phyloP scores from a whole-genome alignment of 129 eudicot species.

The Chrysanthemum makinoi region DNA sequence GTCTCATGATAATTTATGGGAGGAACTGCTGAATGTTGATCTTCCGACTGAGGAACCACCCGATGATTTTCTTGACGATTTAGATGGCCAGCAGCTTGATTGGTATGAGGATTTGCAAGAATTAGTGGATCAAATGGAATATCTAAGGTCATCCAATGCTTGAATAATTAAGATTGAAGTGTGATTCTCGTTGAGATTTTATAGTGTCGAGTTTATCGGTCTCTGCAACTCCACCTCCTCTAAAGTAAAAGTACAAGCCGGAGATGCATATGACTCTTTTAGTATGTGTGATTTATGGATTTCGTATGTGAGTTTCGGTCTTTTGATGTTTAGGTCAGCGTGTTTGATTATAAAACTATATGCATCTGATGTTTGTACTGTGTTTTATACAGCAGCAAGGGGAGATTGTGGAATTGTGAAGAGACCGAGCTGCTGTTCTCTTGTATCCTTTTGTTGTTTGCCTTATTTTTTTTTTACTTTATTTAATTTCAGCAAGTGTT shows the following conservation, averaged over 20 bases:
- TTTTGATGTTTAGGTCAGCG: slow-evolving; percentile 10
- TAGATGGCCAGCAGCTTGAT: slow-evolving; percentile 48
- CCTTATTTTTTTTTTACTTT: not conserved
- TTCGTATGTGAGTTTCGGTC: slow-evolving; percentile 12
- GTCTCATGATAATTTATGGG: slow-evolving; percentile 48
- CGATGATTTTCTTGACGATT: slow-evolving; percentile 52
- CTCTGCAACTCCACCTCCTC: slow-evolving; percentile 39
- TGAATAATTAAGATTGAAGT: slow-evolving; percentile 17
- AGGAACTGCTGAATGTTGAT: slow-evolving; percentile 51
- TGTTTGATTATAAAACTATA: not conserved
- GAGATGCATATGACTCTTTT: slow-evolving; percentile 23
- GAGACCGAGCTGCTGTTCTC: slow-evolving; percentile 36
- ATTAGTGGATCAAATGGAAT: slow-evolving; percentile 71
- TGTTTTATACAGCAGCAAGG: slow-evolving; percentile 21
- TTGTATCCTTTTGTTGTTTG: slow-evolving; percentile 42
- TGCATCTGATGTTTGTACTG: slow-evolving; percentile 29
- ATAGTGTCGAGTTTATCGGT: slow-evolving; percentile 18
- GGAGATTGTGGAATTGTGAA: slow-evolving; percentile 44
- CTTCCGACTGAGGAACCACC: slow-evolving; percentile 25
- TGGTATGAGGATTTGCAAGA: slow-evolving; percentile 79
- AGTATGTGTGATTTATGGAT: not conserved
- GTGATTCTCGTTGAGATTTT: slow-evolving; percentile 18
- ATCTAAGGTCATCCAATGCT: slow-evolving; percentile 39
- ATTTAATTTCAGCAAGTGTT: not conserved
- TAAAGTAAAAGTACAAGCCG: slow-evolving; percentile 20